Evolutionary conservation across 805 yeast genomes (phyloP), one percentile per base, ranked within the genome.

Genomic region (Cyberlindnera sargentensis): DNA sequence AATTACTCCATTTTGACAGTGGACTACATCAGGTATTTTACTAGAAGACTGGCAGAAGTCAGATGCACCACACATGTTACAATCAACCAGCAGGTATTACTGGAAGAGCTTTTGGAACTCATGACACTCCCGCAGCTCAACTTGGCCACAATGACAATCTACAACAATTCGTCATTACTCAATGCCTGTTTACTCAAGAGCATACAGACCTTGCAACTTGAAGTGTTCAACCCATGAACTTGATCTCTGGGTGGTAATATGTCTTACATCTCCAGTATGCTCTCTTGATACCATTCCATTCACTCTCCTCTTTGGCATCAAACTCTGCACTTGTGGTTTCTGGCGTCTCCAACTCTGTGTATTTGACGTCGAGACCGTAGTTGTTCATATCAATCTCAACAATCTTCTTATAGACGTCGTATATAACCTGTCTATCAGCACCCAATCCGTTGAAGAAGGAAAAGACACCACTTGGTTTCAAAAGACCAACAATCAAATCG

Each of bases 381-480:
- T 84, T 86, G 36, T 70, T 68, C 50, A 90, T 69, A 62, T 90
- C 97, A 45, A 86, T 63, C 49, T 81, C 85, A 4, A 86, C 96
- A 44, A 90, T 80, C 53, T 79, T 75, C 61, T 78, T 82, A 68
- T 91, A 90, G 7, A 91, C 96, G 55, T 90, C 90, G 57, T 84
- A 84, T 51, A 83, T 76, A 10, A 83, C 70, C 52, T 78, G 74
- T 52, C 89, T 67, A 50, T 84, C 93, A 11, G 90, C 91, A 25
- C 93, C 93, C 8, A 85, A 70, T 0, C 98, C 98, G 57, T 90
- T 91, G 72, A 90, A 90, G 59, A 89, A 90, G 5, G 96, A 87
- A 50, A 90, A 89, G 1, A 79, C 74, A 7, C 97, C 98, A 31
- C 77, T 75, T 6, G 93, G 86, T 59, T 84, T 83, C 51, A 90